A percentile compares a stretch with the other conserved stretches of the same genome.
Evolutionary conservation across 106 monocot genomes (phyloP).

Genomic region (Vanilla planifolia): DNA sequence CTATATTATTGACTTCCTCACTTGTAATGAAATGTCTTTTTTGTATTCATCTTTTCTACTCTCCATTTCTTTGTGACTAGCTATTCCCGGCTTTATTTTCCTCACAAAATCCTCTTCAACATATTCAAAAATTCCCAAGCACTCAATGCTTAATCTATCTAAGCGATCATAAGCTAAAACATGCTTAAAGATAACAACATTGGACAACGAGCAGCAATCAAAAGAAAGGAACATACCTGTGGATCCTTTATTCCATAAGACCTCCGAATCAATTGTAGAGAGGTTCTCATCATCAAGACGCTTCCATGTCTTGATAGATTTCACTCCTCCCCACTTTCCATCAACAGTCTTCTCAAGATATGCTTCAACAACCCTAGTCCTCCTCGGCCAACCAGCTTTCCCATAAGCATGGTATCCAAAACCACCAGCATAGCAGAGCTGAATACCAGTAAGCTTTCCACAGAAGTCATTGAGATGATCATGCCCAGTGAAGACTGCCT

Average conservation of each 20-base stretch:
- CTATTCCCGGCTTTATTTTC: too few species aligned
- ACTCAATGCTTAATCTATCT: too few species aligned
- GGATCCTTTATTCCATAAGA: slow-evolving; percentile 57
- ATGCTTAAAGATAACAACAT: too few species aligned
- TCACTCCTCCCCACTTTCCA: slow-evolving; percentile 76
- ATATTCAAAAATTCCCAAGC: too few species aligned
- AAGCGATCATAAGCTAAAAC: too few species aligned
- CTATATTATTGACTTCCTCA: too few species aligned
- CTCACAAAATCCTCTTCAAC: too few species aligned
- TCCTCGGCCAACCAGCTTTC: slow-evolving; percentile 93
- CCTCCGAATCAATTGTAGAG: slow-evolving; percentile 55
- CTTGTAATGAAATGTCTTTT: too few species aligned
- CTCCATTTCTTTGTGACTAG: too few species aligned
- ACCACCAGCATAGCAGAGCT: slow-evolving; percentile 87
- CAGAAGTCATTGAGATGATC: slow-evolving; percentile 96
- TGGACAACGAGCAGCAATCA: too few species aligned
- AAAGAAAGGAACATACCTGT: slow-evolving; percentile 19
- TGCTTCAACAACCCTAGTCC: slow-evolving; percentile 73
- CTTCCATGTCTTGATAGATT: slow-evolving; percentile 90
- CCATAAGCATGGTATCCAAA: slow-evolving; percentile 98
- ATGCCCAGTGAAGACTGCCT: slow-evolving; percentile 77
- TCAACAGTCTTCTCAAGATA: slow-evolving; percentile 51
- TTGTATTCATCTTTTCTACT: too few species aligned
- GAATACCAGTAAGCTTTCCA: slow-evolving; percentile 54
- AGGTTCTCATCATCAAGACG: slow-evolving; percentile 71